Evolutionary conservation across 495 filamentous ascomycete species (phyloP), one percentile per base, ranked within the genome.

Genomic region (Penicillium pancosmium): DNA sequence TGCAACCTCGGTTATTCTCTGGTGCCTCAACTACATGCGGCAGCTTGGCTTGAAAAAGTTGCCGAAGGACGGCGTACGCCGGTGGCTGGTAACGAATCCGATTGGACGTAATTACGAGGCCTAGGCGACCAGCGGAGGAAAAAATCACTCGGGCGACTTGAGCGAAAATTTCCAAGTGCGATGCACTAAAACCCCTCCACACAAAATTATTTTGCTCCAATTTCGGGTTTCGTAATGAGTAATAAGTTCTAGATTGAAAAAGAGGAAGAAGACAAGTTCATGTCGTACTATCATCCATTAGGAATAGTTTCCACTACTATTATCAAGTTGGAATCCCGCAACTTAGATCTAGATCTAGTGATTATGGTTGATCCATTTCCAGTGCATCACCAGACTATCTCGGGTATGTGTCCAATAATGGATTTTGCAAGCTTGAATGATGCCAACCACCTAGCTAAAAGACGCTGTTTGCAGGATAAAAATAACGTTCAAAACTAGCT

Each of bases 61-160:
- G 7, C 38, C 10, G 38, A 41, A 41, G 38, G 38, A 41, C 15
- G 21, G 21, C 21, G 12, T 9, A 41, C 4, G 15, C 1, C 38
- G 38, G 38, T 41, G 38, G 38, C 38, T 41, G 38, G 38, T 41
- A 5, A 41, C 38, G 7, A 12, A 41, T 4, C 38, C 16, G 38
- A 41, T 41, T 41, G 38, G 38, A 9, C 15, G 38, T 41, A 41
- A 41, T 41, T 41, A 41, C 38, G 38, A 41, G 38, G 38, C 38
- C 10, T 41, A 41, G 12, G 12, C 38, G 15, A 41, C 12, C 38
- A 1, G 38, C 12, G 38, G 38, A 5, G 38, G 3, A 1, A n/a
- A n/a, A 1, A 41, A 6, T 41, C 38, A 2, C 16, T 16, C 38
- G 15, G 38, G 38, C 15, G 38, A 41, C 5, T 1, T 15, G 15